phyloP scores from a whole-genome alignment of 768 basidiomycete genomes.

The Xerocomellus intermedius region DNA sequence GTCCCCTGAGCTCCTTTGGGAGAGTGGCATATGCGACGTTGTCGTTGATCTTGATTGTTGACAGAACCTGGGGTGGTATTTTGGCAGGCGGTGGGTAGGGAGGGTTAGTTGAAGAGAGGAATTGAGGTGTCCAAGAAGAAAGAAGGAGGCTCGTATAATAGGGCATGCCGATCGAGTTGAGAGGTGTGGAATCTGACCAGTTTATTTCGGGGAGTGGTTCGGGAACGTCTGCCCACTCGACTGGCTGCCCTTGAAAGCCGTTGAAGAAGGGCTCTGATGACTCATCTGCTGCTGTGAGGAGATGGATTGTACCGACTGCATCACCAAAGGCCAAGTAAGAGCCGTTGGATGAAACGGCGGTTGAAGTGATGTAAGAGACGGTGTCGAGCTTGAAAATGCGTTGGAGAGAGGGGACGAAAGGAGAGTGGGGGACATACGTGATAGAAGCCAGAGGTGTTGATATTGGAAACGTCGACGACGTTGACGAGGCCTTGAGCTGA shows the following conservation, averaged over 20 bases:
- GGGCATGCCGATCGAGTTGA: slow-evolving; percentile 88
- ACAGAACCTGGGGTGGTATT: slow-evolving; percentile 77
- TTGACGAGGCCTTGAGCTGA: slow-evolving; percentile 84
- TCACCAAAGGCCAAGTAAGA: slow-evolving; percentile 95
- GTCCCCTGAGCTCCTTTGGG: slow-evolving; percentile 81
- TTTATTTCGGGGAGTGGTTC: slow-evolving; percentile 66
- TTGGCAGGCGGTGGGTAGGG: slow-evolving; percentile 67
- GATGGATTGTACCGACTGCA: slow-evolving; percentile 77
- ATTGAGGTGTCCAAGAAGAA: slow-evolving; percentile 60
- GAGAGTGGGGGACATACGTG: slow-evolving; percentile 49
- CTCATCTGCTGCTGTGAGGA: slow-evolving; percentile 72
- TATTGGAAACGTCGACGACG: slow-evolving; percentile 75
- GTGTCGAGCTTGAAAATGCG: slow-evolving; percentile 53
- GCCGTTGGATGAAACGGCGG: slow-evolving; percentile 80
- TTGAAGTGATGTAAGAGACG: slow-evolving; percentile 73
- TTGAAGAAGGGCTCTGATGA: slow-evolving; percentile 69
- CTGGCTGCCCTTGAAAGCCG: slow-evolving; percentile 82
- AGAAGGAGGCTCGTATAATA: slow-evolving; percentile 73
- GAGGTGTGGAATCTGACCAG: slow-evolving; percentile 88
- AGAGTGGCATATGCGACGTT: slow-evolving; percentile 86
- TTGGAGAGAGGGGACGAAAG: not conserved
- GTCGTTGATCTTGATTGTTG: slow-evolving; percentile 82
- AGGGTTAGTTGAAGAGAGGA: slow-evolving; percentile 46
- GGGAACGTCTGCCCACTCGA: slow-evolving; percentile 80
- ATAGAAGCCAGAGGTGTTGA: slow-evolving; percentile 70